These are phyloP conservation scores for Ceratocystis albifundus DNA, from an alignment of 2,329 filamentous ascomycete species.

Conservation along the genomic window DNA sequence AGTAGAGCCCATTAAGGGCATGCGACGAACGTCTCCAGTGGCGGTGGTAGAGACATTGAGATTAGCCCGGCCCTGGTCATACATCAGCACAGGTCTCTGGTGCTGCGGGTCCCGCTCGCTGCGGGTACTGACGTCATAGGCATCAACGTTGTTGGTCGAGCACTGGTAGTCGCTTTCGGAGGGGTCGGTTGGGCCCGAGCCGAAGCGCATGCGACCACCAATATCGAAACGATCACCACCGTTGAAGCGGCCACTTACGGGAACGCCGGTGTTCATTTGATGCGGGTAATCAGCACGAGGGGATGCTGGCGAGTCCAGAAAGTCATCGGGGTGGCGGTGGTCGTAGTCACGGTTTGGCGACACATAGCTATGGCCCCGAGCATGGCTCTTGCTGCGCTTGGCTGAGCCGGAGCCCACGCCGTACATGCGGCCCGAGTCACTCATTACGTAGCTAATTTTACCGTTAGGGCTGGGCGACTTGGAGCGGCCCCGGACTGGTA, in stretches of 20 bases:
- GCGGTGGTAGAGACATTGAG: constrained; percentile 12
- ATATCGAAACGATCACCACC: constrained; percentile 1
- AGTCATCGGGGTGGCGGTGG: constrained; percentile 6
- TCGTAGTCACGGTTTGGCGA: constrained; percentile 14
- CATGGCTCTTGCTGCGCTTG: constrained; percentile 8
- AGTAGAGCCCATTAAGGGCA: neutral
- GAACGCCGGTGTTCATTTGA: neutral
- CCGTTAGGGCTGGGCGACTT: constrained; percentile 6
- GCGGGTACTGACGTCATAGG: neutral
- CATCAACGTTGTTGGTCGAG: neutral
- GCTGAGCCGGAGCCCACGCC: neutral
- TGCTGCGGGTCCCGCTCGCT: constrained; percentile 6
- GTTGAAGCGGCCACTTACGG: neutral
- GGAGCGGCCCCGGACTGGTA: neutral
- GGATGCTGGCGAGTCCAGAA: neutral
- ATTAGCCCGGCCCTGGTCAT: constrained; percentile 12
- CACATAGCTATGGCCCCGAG: constrained; percentile 5
- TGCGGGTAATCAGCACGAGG: constrained; percentile 1
- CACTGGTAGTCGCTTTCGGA: constrained; percentile 7
- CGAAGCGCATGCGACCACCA: neutral
- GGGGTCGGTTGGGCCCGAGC: neutral
- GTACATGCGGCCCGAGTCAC: neutral
- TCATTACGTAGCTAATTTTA: neutral
- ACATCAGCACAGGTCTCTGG: constrained; percentile 13
- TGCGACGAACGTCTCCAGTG: neutral